These are phyloP conservation scores for Neckera pumila DNA, from an alignment of 225 moss, liverwort and hornwort species.

Conservation along the genomic window DNA sequence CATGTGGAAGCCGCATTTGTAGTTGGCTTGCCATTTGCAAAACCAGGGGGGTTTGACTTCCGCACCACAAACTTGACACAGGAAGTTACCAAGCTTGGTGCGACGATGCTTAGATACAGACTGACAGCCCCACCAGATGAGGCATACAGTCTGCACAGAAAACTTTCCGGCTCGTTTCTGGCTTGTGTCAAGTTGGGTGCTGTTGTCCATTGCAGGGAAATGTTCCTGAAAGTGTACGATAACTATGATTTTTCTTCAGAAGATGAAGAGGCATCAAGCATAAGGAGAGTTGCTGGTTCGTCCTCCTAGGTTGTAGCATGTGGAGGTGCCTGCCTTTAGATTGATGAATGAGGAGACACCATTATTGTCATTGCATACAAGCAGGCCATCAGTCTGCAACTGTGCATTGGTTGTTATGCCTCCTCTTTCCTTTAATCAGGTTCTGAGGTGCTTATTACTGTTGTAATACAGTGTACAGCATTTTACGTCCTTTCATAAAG, in stretches of 20 bases:
- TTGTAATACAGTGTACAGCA: neutral
- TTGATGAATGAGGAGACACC: neutral
- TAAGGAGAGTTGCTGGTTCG: constrained; percentile 14
- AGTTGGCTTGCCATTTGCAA: constrained; percentile 75
- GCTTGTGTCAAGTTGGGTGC: constrained; percentile 90
- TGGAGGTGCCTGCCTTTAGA: neutral
- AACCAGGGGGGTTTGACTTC: constrained; percentile 69
- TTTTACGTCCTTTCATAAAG: neutral
- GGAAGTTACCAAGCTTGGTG: constrained; percentile 72
- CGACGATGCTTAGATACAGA: constrained; percentile 78
- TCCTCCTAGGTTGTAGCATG: neutral
- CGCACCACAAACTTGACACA: constrained; percentile 60
- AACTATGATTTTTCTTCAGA: constrained; percentile 22
- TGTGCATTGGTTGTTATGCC: neutral
- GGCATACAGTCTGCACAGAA: constrained; percentile 91
- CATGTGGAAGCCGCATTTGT: constrained; percentile 84
- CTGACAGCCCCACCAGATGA: constrained; percentile 90
- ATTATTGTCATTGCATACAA: neutral
- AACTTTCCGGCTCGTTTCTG: constrained; percentile 90
- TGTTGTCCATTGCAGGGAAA: constrained; percentile 71
- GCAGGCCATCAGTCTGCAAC: neutral
- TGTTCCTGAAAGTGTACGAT: constrained; percentile 61
- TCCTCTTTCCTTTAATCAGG: neutral
- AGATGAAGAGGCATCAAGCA: constrained; percentile 27
- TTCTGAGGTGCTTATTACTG: neutral